Conservation (phyloP, 352 stramenopile genomes). For the Aphanomyces cochlioides region DNA sequence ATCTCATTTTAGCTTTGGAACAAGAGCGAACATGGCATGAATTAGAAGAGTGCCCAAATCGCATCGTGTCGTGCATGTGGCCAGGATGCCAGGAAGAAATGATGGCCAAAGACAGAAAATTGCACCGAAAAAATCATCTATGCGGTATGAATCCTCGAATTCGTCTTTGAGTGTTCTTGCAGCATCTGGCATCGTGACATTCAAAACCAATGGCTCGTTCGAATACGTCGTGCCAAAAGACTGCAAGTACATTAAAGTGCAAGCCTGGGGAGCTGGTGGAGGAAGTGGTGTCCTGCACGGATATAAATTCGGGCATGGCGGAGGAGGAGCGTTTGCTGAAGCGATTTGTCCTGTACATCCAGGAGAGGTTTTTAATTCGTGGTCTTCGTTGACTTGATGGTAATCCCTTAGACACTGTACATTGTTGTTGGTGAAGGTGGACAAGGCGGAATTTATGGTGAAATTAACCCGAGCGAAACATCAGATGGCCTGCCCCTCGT, state of each 20-base stretch:
- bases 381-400: background rate
- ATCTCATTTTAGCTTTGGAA: conserved; percentile 61
- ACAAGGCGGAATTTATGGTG: conserved; percentile 18
- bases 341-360: conserved; percentile 52
- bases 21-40: conserved; percentile 65
- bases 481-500: conserved; percentile 19
- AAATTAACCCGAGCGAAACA: conserved; percentile 30
- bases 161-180: background rate
- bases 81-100: conserved; percentile 52
- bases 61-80: conserved; percentile 72
- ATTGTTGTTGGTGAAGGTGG: conserved; percentile 27
- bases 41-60: conserved; percentile 58
- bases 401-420: conserved; percentile 4
- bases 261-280: conserved; percentile 65
- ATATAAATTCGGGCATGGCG: conserved; percentile 51
- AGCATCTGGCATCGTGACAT: conserved; percentile 54
- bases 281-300: conserved; percentile 56
- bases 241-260: conserved; percentile 58
- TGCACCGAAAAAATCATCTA: conserved; percentile 55
- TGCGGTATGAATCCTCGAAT: conserved; percentile 31
- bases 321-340: conserved; percentile 67
- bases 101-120: conserved; percentile 55
- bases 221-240: conserved; percentile 65
- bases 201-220: conserved; percentile 56
- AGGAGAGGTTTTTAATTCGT: conserved; percentile 45